These are phyloP conservation scores for Rhynchosporium agropyri DNA, from an alignment of 2,329 filamentous ascomycete species.

Conservation along the genomic window DNA sequence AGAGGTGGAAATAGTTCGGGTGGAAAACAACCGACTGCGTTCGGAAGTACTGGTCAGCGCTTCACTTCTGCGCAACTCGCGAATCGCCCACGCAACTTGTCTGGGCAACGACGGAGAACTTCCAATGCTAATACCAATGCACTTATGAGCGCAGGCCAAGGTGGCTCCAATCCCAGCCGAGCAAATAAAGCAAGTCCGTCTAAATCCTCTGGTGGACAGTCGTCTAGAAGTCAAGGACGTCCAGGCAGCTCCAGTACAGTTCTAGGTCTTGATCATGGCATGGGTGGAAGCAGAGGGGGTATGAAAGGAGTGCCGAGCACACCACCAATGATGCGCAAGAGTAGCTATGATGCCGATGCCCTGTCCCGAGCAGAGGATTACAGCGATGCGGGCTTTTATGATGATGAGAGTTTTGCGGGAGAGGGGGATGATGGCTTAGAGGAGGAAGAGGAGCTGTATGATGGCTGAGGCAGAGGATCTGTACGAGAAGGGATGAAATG, in stretches of 20 bases:
- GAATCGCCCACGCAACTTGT: conserved; percentile 38
- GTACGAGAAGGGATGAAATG: background rate
- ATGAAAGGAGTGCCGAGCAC: conserved; percentile 48
- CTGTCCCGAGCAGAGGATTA: conserved; percentile 52
- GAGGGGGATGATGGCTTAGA: conserved; percentile 10
- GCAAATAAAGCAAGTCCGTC: conserved; percentile 45
- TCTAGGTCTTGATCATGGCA: background rate
- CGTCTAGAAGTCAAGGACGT: conserved; percentile 1
- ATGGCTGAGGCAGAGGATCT: background rate
- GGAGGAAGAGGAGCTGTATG: background rate
- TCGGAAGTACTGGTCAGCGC: conserved; percentile 61
- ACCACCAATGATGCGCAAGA: conserved; percentile 62
- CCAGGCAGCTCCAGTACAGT: background rate
- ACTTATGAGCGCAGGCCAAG: background rate
- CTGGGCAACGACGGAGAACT: conserved; percentile 40
- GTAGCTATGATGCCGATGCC: conserved; percentile 64
- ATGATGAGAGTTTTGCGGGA: conserved; percentile 37
- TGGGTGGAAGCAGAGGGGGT: conserved; percentile 30
- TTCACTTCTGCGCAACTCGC: conserved; percentile 56
- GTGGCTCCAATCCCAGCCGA: background rate
- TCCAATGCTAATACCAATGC: background rate
- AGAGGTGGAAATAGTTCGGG: conserved; percentile 37
- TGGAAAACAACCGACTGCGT: conserved; percentile 58
- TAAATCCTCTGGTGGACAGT: background rate
- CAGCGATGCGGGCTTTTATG: conserved; percentile 43